A percentile compares a stretch with the other conserved stretches of the same genome.
Conservation (phyloP, 2,329 filamentous ascomycete genomes). For the Fusarium beomiforme region DNA sequence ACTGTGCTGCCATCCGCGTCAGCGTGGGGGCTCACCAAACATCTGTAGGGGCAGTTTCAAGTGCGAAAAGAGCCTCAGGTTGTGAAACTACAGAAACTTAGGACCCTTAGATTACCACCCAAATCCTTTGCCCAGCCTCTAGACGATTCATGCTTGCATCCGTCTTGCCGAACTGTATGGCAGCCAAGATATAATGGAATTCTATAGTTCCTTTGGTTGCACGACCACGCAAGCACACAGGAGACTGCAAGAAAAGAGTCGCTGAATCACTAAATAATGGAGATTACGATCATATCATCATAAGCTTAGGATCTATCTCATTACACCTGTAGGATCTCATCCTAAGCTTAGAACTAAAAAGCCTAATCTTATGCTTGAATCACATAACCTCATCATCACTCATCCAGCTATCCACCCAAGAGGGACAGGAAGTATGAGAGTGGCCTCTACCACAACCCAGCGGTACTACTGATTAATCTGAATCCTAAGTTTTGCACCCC, state of each 20-base stretch:
- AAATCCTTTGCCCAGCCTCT: slow-evolving; percentile 3
- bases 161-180: not conserved
- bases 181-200: slow-evolving; percentile 2
- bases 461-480: too few relatives aligned
- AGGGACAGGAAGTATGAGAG: too few relatives aligned
- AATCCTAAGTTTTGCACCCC: too few relatives aligned
- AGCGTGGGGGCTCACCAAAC: slow-evolving; percentile 18
- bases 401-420: too few relatives aligned
- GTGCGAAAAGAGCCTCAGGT: slow-evolving; percentile 24
- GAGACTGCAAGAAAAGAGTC: not conserved
- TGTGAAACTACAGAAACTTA: slow-evolving; percentile 26
- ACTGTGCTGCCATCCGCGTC: slow-evolving; percentile 8
- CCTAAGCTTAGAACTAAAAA: not conserved
- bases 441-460: too few relatives aligned
- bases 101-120: slow-evolving; percentile 9
- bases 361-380: not conserved
- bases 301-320: not conserved
- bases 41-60: slow-evolving; percentile 7
- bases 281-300: not conserved
- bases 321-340: too few relatives aligned
- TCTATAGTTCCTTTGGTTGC: not conserved
- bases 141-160: not conserved
- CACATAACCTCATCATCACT: not conserved
- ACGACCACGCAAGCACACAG: not conserved
- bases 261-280: not conserved